These are phyloP conservation scores for Colletotrichum camelliae DNA, from an alignment of 2,329 filamentous ascomycete genomes.

Conservation along the genomic window DNA sequence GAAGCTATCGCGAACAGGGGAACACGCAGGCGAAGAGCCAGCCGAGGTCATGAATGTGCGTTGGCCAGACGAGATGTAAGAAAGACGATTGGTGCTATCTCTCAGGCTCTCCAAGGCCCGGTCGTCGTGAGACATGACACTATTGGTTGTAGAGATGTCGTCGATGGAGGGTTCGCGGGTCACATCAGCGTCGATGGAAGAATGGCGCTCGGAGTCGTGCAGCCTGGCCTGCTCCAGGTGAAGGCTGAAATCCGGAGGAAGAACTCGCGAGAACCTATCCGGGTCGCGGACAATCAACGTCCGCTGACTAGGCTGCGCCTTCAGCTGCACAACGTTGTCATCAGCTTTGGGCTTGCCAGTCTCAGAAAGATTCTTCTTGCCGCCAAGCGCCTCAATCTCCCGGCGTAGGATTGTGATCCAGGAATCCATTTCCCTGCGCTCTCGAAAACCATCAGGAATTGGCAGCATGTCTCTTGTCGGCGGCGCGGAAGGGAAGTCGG, in stretches of 20 bases:
- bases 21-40: constrained; percentile 62
- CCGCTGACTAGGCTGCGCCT: constrained; percentile 48
- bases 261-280: constrained; percentile 47
- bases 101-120: constrained; percentile 62
- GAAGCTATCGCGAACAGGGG: constrained; percentile 60
- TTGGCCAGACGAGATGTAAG: constrained; percentile 65
- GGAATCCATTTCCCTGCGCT: constrained; percentile 73
- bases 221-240: constrained; percentile 26
- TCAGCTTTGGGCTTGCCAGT: constrained; percentile 58
- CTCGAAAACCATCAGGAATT: constrained; percentile 77
- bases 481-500: constrained; percentile 64
- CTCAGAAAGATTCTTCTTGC: constrained; percentile 67
- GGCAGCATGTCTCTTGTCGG: constrained; percentile 61
- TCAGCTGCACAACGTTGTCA: constrained; percentile 36
- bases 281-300: constrained; percentile 54
- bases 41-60: constrained; percentile 65
- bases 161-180: constrained; percentile 51
- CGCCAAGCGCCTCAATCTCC: constrained; percentile 74
- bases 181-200: constrained; percentile 28
- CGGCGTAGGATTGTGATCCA: constrained; percentile 74
- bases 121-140: constrained; percentile 63
- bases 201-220: constrained; percentile 28
- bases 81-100: constrained; percentile 62
- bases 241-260: constrained; percentile 42
- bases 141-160: constrained; percentile 62